Evolutionary conservation across 2,329 filamentous ascomycete genomes (phyloP), one percentile per base, ranked within the genome.

Genomic region (Exophiala sp.): DNA sequence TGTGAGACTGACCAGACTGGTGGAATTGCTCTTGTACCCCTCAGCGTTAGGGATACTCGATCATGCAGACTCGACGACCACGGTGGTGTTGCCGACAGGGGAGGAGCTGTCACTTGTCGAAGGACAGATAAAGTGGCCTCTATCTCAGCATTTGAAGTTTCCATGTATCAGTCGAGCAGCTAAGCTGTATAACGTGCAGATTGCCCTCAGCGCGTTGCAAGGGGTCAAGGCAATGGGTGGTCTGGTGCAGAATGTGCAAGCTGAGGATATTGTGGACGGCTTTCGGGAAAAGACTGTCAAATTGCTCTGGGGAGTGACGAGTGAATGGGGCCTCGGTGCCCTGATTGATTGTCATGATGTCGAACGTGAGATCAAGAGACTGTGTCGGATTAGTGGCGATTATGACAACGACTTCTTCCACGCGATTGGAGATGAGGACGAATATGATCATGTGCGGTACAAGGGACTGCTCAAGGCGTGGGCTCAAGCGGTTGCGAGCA

Each of bases 221-320:
- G 69, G 68, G 9, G 68, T 77, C 6, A 66, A 65, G 9, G 73
- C 74, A 1, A 67, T 76, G 10, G 69, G 66, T 3, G 62, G 66
- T 10, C 71, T 78, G 10, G 65, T 74, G 5, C 66, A 69, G 18
- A 70, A 72, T 33, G 68, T 84, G 34, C 73, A 68, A 11, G 75
- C 82, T 0, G 77, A 80, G 36, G 80, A 86, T 50, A 78, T 86
- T 43, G 81, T 86, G 5, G 77, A 85, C 60, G 83, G 83, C 2
- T 81, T 85, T 61, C 77, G 83, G 7, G 83, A 86, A 62, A 85
- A 82, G 66, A 86, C 82, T 0, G 72, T 86, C 41, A 77, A 75
- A 4, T 70, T 86, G 8, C 71, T 87, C 4, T 85, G 82, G 82
- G 72, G 73, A 3, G 70, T 86, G 18, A 76, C 85, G 35, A 78